Base-by-base conservation (phyloP, 164 flowering plant genomes). In the Stephania yunnanensis region DNA sequence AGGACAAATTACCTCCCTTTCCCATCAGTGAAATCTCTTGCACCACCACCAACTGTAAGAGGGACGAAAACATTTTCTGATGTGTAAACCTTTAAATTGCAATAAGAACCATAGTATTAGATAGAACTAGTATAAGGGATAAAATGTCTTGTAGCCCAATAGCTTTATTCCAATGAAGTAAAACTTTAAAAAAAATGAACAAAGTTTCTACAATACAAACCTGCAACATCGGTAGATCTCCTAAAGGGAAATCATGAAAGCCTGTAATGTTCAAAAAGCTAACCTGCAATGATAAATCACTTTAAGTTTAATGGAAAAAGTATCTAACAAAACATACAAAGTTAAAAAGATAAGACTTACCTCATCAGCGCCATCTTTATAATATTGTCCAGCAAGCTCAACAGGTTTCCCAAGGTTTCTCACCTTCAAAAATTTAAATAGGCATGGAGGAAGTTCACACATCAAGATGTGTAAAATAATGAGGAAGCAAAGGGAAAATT, bases 31-130 rank as follows among this genome's bases (percentile, higher is more conserved):
- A 95, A 93, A 81, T 95, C 99, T 81, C 98, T 84, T 64, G 93
- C 92, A 55, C 99, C 99, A 71, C 99, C 99, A 71, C 99, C 99
- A 75, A 95, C 99, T 70, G 99, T 95, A 75, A 95, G 81, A 46
- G 99, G 99, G 46, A 95, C 99, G 87, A 95, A 95, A 75, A 92
- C 93, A 84, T 91, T 92, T 83, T 95, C 97, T 65, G 99, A 95
- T 50, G 99, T 81, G 73, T 73, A 80, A 7, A 95, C 92, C 98
- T 95, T 85, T 71, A 75, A 19, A 73, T 67, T 68, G 72, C 71
- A 69, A 44, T 53, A 52, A 53, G 29, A 46, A 46, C 4, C 72
- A 70, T 2, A 70, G 6, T n/a, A 46, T 70, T 46, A 48, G 50
- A 46, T 10, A 48, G 72, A 46, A 20, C 5, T 19, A 61, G 9